These are phyloP conservation scores for Colletotrichum eleusines DNA, from an alignment of 2,329 filamentous ascomycete genomes.

Conservation along the genomic window DNA sequence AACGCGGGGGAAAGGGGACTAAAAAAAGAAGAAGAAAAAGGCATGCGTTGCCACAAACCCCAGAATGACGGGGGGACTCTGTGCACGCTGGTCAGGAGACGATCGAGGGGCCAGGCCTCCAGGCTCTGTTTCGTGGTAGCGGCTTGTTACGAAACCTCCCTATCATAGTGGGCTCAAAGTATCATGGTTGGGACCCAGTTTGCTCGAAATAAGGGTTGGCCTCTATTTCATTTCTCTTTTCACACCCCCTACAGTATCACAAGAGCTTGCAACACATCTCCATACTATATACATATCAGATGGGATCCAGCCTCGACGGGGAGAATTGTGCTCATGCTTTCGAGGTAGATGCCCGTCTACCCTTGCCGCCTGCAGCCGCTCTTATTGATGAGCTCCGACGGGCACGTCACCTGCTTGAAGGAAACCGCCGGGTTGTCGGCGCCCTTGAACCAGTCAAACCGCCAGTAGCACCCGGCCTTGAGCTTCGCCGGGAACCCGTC, in stretches of 20 bases:
- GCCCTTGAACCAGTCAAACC: conserved; percentile 73
- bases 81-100: not conserved
- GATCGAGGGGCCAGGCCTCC: not conserved
- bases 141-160: conserved; percentile 2
- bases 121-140: not conserved
- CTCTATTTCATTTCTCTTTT: not conserved
- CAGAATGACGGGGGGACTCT: not conserved
- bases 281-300: not conserved
- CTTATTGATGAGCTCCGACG: conserved; percentile 58
- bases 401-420: conserved; percentile 69
- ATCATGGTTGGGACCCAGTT: not conserved
- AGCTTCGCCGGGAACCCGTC: conserved; percentile 64
- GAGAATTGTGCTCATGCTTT: not conserved
- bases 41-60: not conserved
- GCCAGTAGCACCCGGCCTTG: conserved; percentile 71
- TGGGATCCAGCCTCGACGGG: not conserved
- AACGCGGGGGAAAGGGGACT: not conserved
- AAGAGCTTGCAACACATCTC: not conserved
- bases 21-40: no score
- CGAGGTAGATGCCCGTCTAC: not conserved
- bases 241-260: not conserved
- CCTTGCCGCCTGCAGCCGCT: conserved; percentile 52
- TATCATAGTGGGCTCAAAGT: conserved; percentile 8
- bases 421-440: conserved; percentile 68
- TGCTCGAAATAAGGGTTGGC: not conserved